Evolutionary conservation across 129 eudicot species (phyloP), one percentile per base, ranked within the genome.

Genomic region (Flaveria bidentis): DNA sequence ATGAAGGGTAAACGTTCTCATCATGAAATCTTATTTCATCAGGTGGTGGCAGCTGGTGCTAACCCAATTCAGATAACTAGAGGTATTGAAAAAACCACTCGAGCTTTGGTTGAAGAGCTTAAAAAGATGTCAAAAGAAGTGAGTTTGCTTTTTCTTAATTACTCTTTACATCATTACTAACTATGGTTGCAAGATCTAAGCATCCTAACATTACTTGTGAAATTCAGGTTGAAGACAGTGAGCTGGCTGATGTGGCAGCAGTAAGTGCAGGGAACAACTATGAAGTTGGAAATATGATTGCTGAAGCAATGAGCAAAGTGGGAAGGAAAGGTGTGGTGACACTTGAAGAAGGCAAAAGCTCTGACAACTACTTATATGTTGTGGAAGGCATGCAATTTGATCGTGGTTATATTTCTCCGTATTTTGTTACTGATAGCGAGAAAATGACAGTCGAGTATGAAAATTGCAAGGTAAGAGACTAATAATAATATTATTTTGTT

Each of bases 281-380:
- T 44, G 91, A 88, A 81, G 66, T 90, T 2, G 96, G 96, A 58
- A 83, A 83, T 50, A 90, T 90, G 96, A 90, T 90, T 46, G 96
- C 96, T 41, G 91, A 90, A 74, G 96, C 96, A 80, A 84, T 90
- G 91, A 78, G 79, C 56, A 90, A 84, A 77, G 96, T 90, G 16
- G 96, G 96, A 18, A 76, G 93, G 80, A 86, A 86, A 62, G 96
- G 96, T 82, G 93, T 90, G 33, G 93, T 88, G 73, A 88, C 93
- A 47, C 91, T 90, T 78, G 96, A 90, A 81, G 93, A 88, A 69
- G 93, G 93, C n/a, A 80, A 51, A 70, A 83, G 86, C 52, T 68
- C 83, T 18, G 86, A 83, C 17, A 83, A 83, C 73, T 66, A 36
- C 47, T 57, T 83, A 58, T 78, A 78, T 78, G 83, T 83, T 17